Base-by-base conservation (phyloP, 1,139 yeast species). In the Suhomyces yuchorum region DNA sequence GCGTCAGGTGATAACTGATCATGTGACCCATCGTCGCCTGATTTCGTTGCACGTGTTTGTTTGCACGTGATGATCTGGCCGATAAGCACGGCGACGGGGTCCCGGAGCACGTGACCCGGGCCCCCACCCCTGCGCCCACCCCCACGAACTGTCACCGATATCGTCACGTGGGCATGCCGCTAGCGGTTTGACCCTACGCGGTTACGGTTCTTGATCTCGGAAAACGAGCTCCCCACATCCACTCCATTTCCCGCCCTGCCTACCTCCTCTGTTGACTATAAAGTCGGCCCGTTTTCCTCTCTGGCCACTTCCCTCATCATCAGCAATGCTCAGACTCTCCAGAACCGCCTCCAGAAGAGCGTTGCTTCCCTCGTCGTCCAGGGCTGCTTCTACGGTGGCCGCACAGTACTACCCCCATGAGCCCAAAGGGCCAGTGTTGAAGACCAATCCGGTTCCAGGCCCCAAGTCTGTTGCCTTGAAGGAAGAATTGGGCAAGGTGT, bases 371-470 rank as follows among this genome's bases (percentile, higher is more conserved):
- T 32, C 20, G 34, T 14, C 41, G 33, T n/a, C 37, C 6, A 14
- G 45, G 6, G 23, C 40, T 8, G 37, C 42, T 9, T 15, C 28
- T 28, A 57, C 65, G 8, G 55, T 55, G 12, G 62, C 66, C 3
- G 59, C 62, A 30, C 45, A 51, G 8, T 72, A 71, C 55, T 75
- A 60, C 63, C 87, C 87, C 39, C 55, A 66, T 42, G 87, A 83
- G 65, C 87, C 87, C 40, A 41, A 58, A 4, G 66, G 64, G 19
- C 91, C 91, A 37, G 60, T 63, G 12, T 60, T 85, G 40, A 63
- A 62, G 42, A 72, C 82, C 14, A 60, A 73, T 2, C 53, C 71
- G 3, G 67, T 84, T 48, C 91, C 91, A 20, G 90, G 91, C 32
- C 89, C 90, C 32, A 70, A 66, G 47, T 75, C 86, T 22, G 59